These are phyloP conservation scores for Ostreobium quekettii DNA, from an alignment of 139 green algal species.

Conservation along the genomic window DNA sequence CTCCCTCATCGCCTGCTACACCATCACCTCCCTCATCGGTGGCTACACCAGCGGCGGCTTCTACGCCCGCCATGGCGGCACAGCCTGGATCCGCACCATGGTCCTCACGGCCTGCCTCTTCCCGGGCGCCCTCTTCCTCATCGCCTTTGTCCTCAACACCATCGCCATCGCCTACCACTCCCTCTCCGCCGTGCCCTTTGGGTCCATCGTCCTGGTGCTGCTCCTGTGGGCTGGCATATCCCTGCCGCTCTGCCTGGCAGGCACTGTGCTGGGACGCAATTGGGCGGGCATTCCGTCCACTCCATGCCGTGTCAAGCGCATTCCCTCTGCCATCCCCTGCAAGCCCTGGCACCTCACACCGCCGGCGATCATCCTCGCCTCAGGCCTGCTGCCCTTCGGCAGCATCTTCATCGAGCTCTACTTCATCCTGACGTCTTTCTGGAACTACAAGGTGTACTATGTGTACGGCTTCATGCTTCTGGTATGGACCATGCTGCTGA, in stretches of 20 bases:
- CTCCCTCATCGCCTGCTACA: conserved; percentile 89
- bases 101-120: conserved; percentile 72
- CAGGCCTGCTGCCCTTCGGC: conserved; percentile 91
- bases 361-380: conserved; percentile 53
- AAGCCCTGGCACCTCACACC: conserved; percentile 86
- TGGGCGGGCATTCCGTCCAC: conserved; percentile 85
- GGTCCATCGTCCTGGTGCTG: conserved; percentile 78
- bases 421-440: conserved; percentile 95
- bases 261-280: conserved; percentile 53
- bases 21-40: conserved; percentile 78
- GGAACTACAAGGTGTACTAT: conserved; percentile 98
- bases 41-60: conserved; percentile 71
- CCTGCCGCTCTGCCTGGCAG: conserved; percentile 40
- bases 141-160: conserved; percentile 89
- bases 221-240: conserved; percentile 41
- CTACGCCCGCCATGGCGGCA: conserved; percentile 80
- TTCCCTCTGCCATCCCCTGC: conserved; percentile 83
- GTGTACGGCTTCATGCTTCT: conserved; percentile 98
- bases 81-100: conserved; percentile 87
- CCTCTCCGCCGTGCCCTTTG: conserved; percentile 85
- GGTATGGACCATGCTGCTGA: conserved; percentile 87
- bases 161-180: conserved; percentile 89
- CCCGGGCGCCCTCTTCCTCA: conserved; percentile 61
- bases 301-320: conserved; percentile 79
- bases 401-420: conserved; percentile 99